Evolutionary conservation across 1,139 yeast species (phyloP).

Genomic region (Lodderomyces elongisporus): DNA sequence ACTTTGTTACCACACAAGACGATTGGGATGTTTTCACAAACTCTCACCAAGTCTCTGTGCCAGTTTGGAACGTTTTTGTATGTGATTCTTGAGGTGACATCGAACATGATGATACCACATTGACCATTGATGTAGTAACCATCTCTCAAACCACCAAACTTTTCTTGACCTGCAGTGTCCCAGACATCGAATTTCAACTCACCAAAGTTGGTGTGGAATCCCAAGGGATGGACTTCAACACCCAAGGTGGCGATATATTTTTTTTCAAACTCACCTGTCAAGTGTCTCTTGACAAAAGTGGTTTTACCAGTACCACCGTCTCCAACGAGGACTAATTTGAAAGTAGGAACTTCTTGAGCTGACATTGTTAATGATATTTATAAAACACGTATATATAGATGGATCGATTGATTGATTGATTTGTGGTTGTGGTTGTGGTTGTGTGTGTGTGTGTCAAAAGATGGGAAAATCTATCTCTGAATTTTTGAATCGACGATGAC

Average conservation of each 20-base stretch:
- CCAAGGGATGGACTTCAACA: slow-evolving; percentile 98
- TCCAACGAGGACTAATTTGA: slow-evolving; percentile 97
- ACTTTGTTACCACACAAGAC: slow-evolving; percentile 99
- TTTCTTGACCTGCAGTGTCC: slow-evolving; percentile 99
- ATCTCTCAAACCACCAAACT: slow-evolving; percentile 99
- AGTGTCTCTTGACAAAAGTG: slow-evolving; percentile 99
- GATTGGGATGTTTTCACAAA: slow-evolving; percentile 98
- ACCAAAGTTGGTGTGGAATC: slow-evolving; percentile 97
- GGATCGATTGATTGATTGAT: slow-evolving; percentile 11
- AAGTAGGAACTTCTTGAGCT: slow-evolving; percentile 91
- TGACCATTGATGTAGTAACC: slow-evolving; percentile 99
- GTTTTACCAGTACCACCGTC: slow-evolving; percentile 99
- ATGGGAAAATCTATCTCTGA: too few relatives aligned
- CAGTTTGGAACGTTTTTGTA: slow-evolving; percentile 99
- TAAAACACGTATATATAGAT: not conserved
- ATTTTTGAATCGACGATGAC: too few relatives aligned
- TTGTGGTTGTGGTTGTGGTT: too few relatives aligned
- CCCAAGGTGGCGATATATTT: slow-evolving; percentile 98
- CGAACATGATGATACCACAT: slow-evolving; percentile 99
- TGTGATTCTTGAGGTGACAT: slow-evolving; percentile 98
- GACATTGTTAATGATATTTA: too few relatives aligned
- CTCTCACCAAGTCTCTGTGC: slow-evolving; percentile 99
- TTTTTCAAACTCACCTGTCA: slow-evolving; percentile 99
- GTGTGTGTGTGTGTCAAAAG: too few relatives aligned
- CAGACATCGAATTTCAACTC: slow-evolving; percentile 98